These are phyloP conservation scores for Adansonia digitata DNA, from an alignment of 345 rosid species.

Conservation along the genomic window DNA sequence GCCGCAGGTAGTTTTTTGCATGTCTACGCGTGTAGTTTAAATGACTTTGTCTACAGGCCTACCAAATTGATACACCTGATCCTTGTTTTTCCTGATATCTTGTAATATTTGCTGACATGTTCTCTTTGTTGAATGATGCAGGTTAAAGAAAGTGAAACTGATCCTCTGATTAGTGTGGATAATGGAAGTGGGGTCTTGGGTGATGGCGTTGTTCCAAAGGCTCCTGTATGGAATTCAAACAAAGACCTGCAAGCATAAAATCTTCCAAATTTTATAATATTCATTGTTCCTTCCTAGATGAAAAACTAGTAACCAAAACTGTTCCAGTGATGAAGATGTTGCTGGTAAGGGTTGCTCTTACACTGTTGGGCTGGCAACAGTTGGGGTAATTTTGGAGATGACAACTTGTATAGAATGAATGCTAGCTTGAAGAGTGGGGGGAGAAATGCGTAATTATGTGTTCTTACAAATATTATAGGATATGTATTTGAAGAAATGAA, in stretches of 20 bases:
- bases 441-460: neutral
- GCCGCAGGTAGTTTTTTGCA: conserved; percentile 51
- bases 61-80: neutral
- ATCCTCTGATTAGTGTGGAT: conserved; percentile 70
- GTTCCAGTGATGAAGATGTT: conserved; percentile 46
- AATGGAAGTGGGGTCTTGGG: conserved; percentile 61
- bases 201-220: conserved; percentile 46
- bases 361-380: conserved; percentile 4
- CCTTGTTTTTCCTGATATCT: neutral
- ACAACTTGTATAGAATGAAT: conserved; percentile 3
- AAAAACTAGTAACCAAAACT: conserved; percentile 17
- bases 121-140: conserved; percentile 16
- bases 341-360: conserved; percentile 24
- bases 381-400: conserved; percentile 20
- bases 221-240: conserved; percentile 82
- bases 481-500: neutral
- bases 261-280: neutral
- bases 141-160: conserved; percentile 80
- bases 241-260: conserved; percentile 84
- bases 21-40: neutral
- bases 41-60: neutral
- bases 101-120: neutral
- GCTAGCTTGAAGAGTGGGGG: conserved; percentile 20
- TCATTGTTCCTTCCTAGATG: too few species aligned
- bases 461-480: neutral